Evolutionary conservation across 2,329 filamentous ascomycete genomes (phyloP).

Genomic region (Fusarium pseudocircinatum): DNA sequence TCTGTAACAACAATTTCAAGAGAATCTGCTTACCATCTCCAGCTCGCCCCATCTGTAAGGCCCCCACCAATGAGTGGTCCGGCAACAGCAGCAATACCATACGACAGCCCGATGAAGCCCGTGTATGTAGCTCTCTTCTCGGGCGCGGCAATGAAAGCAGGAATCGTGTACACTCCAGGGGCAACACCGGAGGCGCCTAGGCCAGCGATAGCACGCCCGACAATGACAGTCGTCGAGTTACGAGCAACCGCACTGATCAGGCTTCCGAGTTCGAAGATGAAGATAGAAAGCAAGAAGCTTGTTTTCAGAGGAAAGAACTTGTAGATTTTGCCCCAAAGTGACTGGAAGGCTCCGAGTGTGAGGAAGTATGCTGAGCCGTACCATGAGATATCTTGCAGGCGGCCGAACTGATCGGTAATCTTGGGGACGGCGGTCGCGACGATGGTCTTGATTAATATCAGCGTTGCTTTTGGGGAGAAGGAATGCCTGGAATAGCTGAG

Average conservation of each 20-base stretch:
- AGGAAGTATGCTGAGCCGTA: conserved; percentile 61
- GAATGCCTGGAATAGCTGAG: fast-evolving
- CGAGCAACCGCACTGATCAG: conserved; percentile 59
- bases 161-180: conserved; percentile 59
- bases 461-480: fast-evolving
- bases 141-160: conserved; percentile 39
- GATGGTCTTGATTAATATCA: fast-evolving
- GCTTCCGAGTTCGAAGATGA: conserved; percentile 64
- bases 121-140: not conserved
- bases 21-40: not conserved
- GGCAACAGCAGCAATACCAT: not conserved
- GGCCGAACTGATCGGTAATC: conserved; percentile 62
- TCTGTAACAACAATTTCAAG: fast-evolving
- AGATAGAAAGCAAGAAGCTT: conserved; percentile 57
- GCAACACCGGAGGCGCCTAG: conserved; percentile 60
- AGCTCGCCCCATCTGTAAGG: not conserved
- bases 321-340: conserved; percentile 54
- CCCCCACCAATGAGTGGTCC: not conserved
- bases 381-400: conserved; percentile 64
- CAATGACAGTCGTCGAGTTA: conserved; percentile 58
- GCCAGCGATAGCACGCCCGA: conserved; percentile 60
- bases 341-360: not conserved
- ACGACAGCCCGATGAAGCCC: not conserved
- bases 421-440: conserved; percentile 57
- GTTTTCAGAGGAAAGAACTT: conserved; percentile 62